A percentile compares a stretch with the other conserved stretches of the same genome.
Evolutionary conservation across 192 early-diverging fungal genomes (phyloP).

Genomic region (Coemansia sp.): DNA sequence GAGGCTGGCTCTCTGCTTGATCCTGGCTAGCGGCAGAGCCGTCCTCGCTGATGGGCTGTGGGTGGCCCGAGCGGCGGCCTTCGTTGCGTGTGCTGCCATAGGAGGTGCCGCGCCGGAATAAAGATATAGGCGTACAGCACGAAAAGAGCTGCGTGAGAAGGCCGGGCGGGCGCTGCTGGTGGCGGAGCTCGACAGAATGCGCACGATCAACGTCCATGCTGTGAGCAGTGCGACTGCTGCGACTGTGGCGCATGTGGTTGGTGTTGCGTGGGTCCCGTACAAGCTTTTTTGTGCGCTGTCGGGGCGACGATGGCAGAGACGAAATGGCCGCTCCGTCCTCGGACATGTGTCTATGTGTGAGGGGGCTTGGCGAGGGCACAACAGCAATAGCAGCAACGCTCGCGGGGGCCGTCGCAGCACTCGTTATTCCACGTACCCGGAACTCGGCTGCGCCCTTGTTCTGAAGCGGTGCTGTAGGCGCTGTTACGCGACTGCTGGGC

Average conservation of each 20-base stretch:
- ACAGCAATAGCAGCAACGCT: constrained; percentile 17
- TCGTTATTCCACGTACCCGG: constrained; percentile 26
- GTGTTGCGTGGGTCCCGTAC: constrained; percentile 49
- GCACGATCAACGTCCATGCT: constrained; percentile 53
- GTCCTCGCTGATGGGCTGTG: constrained; percentile 13
- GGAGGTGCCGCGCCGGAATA: constrained; percentile 45
- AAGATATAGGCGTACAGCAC: constrained; percentile 49
- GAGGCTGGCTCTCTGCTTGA: constrained; percentile 10
- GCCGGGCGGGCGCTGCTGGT: constrained; percentile 27
- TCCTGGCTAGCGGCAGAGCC: constrained; percentile 2
- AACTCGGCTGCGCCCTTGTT: constrained; percentile 45
- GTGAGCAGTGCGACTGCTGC: constrained; percentile 30
- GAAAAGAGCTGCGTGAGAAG: constrained; percentile 39
- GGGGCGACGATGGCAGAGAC: constrained; percentile 7
- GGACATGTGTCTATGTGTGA: constrained; percentile 26
- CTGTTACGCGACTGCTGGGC: constrained; percentile 10
- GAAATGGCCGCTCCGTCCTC: constrained; percentile 28
- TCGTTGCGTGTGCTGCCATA: constrained; percentile 49
- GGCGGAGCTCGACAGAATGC: constrained; percentile 14
- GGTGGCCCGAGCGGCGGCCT: constrained; percentile 11
- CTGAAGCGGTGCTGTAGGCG: neutral
- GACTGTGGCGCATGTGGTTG: constrained; percentile 37
- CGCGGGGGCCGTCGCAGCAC: constrained; percentile 14
- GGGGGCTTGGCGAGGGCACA: constrained; percentile 6
- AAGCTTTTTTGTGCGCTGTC: constrained; percentile 46